Conservation (phyloP, 2,329 filamentous ascomycete genomes). For the Graphilbum sp. region DNA sequence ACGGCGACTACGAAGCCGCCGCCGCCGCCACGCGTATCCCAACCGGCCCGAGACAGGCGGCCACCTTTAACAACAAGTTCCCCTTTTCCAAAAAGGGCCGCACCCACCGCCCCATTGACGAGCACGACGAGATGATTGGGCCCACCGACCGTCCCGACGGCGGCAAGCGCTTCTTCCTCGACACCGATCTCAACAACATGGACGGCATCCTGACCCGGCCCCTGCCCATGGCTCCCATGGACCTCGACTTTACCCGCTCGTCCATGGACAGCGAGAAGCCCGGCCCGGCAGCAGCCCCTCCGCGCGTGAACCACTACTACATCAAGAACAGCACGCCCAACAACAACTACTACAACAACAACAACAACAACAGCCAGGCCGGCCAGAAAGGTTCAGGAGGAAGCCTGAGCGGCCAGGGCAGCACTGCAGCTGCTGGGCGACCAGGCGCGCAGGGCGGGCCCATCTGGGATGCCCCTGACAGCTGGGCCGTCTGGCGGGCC, state of each 20-base stretch:
- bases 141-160: constrained; percentile 36
- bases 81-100: constrained; percentile 43
- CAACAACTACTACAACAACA: neutral
- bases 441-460: no score
- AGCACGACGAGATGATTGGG: constrained; percentile 38
- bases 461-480: constrained; percentile 84
- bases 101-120: constrained; percentile 31
- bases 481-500: constrained; percentile 76
- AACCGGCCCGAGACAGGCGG: constrained; percentile 22
- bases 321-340: constrained; percentile 10
- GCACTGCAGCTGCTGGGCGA: no score
- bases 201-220: constrained; percentile 70
- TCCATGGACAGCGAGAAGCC: constrained; percentile 25
- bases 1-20: constrained; percentile 15
- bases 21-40: constrained; percentile 1
- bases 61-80: constrained; percentile 46
- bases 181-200: constrained; percentile 83
- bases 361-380: constrained; percentile 6
- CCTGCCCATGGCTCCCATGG: constrained; percentile 55
- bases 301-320: constrained; percentile 9
- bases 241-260: constrained; percentile 29
- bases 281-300: neutral
- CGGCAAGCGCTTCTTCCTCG: constrained; percentile 55
- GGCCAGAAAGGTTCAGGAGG: neutral
- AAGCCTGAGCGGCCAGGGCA: no score